A percentile compares a stretch with the other conserved stretches of the same genome.
Conservation (phyloP, 1,139 yeast genomes). For the Suhomyces panamericanus region DNA sequence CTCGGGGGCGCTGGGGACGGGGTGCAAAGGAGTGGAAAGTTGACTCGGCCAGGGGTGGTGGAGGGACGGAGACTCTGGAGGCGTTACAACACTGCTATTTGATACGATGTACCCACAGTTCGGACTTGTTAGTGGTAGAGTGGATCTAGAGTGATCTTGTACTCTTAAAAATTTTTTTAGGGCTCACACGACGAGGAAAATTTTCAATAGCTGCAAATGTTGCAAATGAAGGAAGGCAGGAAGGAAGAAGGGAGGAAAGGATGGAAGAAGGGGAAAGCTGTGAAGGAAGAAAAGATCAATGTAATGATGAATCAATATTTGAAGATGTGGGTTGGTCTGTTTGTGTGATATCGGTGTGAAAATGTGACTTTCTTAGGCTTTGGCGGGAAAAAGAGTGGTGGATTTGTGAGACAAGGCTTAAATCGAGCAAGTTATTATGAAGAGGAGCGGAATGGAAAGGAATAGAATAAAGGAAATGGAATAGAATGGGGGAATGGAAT, state of each 20-base stretch:
- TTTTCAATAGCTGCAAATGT: slow-evolving; percentile 11
- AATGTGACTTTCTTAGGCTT: too few relatives aligned
- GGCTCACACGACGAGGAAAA: slow-evolving; percentile 13
- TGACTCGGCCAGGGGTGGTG: background rate
- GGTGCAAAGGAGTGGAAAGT: background rate
- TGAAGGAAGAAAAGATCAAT: too few relatives aligned
- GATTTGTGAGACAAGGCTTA: background rate
- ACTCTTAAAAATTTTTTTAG: slow-evolving; percentile 11
- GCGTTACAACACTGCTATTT: background rate
- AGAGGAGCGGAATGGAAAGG: too few relatives aligned
- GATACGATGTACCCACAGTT: background rate
- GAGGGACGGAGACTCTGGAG: too few relatives aligned
- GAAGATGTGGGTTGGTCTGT: too few relatives aligned
- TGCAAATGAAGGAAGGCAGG: background rate
- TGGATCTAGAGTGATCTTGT: slow-evolving; percentile 5
- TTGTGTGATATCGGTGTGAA: too few relatives aligned
- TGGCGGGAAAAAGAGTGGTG: too few relatives aligned
- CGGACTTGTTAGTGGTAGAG: background rate
- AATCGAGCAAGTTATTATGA: too few relatives aligned
- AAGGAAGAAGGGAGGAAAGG: background rate
- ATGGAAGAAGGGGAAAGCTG: too few relatives aligned
- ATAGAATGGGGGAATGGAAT: too few relatives aligned
- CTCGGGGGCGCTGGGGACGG: background rate
- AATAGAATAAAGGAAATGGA: too few relatives aligned
- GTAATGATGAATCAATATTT: too few relatives aligned